Evolutionary conservation across 1,284 basidiomycete genomes (phyloP).

Genomic region (Marasmius oreades): DNA sequence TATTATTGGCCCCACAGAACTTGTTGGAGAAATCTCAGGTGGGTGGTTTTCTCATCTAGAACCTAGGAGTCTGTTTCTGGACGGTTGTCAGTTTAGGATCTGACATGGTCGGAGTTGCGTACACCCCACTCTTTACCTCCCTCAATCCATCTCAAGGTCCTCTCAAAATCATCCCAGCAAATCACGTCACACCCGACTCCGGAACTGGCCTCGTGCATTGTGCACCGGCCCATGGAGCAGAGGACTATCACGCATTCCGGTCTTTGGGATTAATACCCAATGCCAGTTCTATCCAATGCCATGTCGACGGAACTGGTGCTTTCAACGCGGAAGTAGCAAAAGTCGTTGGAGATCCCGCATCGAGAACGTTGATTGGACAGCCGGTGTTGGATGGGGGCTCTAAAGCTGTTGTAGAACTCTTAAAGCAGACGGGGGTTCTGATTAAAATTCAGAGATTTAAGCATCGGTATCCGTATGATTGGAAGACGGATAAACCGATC

Average conservation of each 20-base stretch:
- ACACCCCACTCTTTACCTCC: conserved; percentile 64
- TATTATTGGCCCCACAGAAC: conserved; percentile 49
- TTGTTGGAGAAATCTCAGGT: conserved; percentile 53
- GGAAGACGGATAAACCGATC: conserved; percentile 93
- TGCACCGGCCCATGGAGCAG: conserved; percentile 92
- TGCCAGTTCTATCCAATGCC: conserved; percentile 54
- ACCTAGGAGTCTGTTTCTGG: neutral
- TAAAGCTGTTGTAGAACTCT: conserved; percentile 59
- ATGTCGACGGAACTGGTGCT: conserved; percentile 80
- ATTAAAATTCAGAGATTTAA: conserved; percentile 70
- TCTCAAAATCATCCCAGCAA: conserved; percentile 46
- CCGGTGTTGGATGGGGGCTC: conserved; percentile 74
- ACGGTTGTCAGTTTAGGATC: conserved; percentile 39
- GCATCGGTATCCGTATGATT: conserved; percentile 96
- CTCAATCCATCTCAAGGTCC: conserved; percentile 19
- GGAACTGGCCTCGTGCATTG: conserved; percentile 98
- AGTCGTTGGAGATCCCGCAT: conserved; percentile 47
- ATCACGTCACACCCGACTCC: conserved; percentile 82
- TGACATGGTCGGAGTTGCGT: conserved; percentile 62
- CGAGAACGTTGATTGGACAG: conserved; percentile 57
- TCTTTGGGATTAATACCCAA: conserved; percentile 41
- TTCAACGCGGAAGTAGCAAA: conserved; percentile 59
- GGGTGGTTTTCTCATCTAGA: neutral
- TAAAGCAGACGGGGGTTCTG: conserved; percentile 59
- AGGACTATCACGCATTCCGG: conserved; percentile 84